Conservation (phyloP, 441 rosid species). For the Caryocar brasiliense region DNA sequence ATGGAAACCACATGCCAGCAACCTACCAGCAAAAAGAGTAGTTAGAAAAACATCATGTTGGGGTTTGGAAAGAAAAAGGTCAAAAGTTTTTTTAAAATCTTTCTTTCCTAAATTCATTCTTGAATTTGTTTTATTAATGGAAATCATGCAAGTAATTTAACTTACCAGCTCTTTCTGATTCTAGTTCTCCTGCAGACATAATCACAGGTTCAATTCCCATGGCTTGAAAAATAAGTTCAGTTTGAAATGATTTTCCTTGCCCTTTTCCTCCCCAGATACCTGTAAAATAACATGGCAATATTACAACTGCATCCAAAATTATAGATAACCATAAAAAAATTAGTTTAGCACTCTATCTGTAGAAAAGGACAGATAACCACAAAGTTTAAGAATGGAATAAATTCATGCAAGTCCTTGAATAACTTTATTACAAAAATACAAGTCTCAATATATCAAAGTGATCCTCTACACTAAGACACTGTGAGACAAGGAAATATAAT, state of each 20-base stretch:
- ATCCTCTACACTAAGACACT: too few relatives aligned
- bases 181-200: constrained; percentile 94
- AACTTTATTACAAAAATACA: too few relatives aligned
- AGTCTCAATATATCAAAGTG: not conserved
- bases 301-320: not conserved
- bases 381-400: not conserved
- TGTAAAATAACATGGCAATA: constrained; percentile 13
- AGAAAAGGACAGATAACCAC: not conserved
- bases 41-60: too few relatives aligned
- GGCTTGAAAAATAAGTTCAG: constrained; percentile 83
- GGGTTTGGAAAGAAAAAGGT: too few relatives aligned
- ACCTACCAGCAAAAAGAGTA: too few relatives aligned
- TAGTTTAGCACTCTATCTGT: not conserved
- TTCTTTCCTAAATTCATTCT: not conserved
- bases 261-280: constrained; percentile 99
- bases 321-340: not conserved
- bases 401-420: too few relatives aligned
- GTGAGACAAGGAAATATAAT: too few relatives aligned
- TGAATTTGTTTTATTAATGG: not conserved
- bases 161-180: constrained; percentile 91
- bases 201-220: constrained; percentile 89
- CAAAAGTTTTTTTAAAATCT: too few relatives aligned
- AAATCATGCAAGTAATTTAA: not conserved
- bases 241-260: constrained; percentile 93
- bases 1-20: too few relatives aligned